These are phyloP conservation scores for Ordospora pajunii DNA, from an alignment of 371 early-diverging fungal genomes.

Conservation along the genomic window DNA sequence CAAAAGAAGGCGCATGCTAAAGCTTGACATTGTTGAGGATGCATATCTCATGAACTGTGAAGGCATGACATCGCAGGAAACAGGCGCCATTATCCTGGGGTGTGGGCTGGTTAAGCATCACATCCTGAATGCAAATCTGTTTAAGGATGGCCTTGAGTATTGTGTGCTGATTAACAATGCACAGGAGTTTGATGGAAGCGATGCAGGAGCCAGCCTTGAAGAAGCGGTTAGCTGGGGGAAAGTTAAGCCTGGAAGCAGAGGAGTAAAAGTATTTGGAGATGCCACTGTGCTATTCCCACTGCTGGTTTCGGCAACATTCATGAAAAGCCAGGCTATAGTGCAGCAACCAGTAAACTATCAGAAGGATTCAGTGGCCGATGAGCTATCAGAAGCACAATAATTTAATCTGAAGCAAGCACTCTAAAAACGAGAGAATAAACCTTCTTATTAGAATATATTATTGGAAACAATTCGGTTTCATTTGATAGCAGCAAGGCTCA, in stretches of 20 bases:
- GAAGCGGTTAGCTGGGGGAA: constrained; percentile 99
- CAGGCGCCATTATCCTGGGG: constrained; percentile 92
- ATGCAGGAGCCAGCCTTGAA: constrained; percentile 93
- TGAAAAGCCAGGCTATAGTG: not conserved
- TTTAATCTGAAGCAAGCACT: not conserved
- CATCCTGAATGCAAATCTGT: constrained; percentile 93
- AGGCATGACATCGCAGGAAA: constrained; percentile 81
- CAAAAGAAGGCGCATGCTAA: constrained; percentile 72
- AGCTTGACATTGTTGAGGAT: constrained; percentile 86
- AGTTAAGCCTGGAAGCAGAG: constrained; percentile 71
- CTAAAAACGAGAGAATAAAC: not conserved
- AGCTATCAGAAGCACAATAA: too few species aligned
- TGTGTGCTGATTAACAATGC: constrained; percentile 94
- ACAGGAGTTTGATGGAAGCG: constrained; percentile 95
- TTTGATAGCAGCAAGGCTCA: too few species aligned
- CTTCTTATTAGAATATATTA: not conserved
- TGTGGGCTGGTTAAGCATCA: constrained; percentile 97
- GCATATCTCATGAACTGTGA: constrained; percentile 81
- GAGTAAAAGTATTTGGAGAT: constrained; percentile 87
- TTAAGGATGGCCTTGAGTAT: constrained; percentile 93
- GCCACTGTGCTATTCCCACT: constrained; percentile 77
- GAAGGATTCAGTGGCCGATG: too few species aligned
- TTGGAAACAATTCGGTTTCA: not conserved
- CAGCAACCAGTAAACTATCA: too few species aligned
- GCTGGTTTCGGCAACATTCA: constrained; percentile 48